Conservation (phyloP, 257 asterid species). For the Mentha longifolia region DNA sequence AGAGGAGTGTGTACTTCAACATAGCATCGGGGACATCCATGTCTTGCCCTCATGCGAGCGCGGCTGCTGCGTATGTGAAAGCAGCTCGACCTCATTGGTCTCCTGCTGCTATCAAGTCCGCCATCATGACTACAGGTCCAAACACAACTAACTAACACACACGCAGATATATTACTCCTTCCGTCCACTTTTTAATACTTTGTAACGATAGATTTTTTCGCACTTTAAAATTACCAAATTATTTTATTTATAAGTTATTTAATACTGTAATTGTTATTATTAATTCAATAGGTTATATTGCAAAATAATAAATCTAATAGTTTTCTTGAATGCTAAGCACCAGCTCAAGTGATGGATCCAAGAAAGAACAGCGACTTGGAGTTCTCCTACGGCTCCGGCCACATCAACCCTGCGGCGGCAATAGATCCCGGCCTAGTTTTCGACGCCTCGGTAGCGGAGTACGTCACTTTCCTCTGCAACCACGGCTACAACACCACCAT, state of each 20-base stretch:
- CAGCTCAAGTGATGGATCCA: slow-evolving; percentile 48
- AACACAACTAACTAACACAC: no score
- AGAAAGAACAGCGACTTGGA: slow-evolving; percentile 42
- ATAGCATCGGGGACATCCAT: slow-evolving; percentile 55
- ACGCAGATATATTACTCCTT: no score
- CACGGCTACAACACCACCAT: slow-evolving; percentile 54
- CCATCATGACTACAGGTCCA: slow-evolving; percentile 45
- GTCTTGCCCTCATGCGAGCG: slow-evolving; percentile 62
- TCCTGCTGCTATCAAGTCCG: slow-evolving; percentile 55
- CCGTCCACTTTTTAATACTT: no score
- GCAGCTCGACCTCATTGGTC: slow-evolving; percentile 50
- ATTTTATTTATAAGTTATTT: no score
- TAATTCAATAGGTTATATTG: no score
- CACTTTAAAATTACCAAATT: no score
- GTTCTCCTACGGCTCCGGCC: slow-evolving; percentile 56
- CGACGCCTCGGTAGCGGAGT: slow-evolving; percentile 43
- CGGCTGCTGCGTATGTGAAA: slow-evolving; percentile 47
- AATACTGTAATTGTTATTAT: no score
- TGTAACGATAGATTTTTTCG: no score
- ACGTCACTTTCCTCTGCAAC: slow-evolving; percentile 50
- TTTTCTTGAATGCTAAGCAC: no score
- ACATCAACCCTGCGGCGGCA: slow-evolving; percentile 52
- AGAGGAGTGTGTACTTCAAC: slow-evolving; percentile 30
- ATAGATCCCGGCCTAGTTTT: slow-evolving; percentile 52
- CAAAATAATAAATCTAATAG: no score